phyloP scores from a whole-genome alignment of 2,329 filamentous ascomycete species.

The Lecanosticta acicola region DNA sequence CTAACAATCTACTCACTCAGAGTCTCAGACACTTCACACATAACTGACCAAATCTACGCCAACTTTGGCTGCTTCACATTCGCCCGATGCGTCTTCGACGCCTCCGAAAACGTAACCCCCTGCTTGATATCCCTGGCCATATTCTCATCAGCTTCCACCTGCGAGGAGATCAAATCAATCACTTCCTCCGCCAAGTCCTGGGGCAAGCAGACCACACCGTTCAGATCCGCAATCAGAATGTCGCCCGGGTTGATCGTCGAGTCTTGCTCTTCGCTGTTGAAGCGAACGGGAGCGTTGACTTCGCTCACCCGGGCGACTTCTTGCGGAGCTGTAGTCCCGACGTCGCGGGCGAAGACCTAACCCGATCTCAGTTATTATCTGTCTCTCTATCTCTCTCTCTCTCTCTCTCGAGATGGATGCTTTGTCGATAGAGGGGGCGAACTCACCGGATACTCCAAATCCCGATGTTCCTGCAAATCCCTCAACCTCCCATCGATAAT shows the following conservation, averaged over 20 bases:
- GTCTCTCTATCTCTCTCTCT: too few relatives aligned
- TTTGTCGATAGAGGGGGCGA: too few relatives aligned
- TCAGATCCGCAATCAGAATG: slow-evolving; percentile 35
- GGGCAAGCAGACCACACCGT: slow-evolving; percentile 36
- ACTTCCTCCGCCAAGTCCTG: slow-evolving; percentile 23
- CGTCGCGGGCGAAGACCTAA: slow-evolving; percentile 30
- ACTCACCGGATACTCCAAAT: slow-evolving; percentile 42
- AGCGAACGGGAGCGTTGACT: slow-evolving; percentile 30
- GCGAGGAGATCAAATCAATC: slow-evolving; percentile 27
- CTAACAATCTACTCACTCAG: too few relatives aligned
- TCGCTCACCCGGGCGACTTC: slow-evolving; percentile 31
- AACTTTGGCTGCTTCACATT: slow-evolving; percentile 24
- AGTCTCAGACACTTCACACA: too few relatives aligned
- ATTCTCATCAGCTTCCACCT: slow-evolving; percentile 30
- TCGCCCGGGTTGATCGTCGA: slow-evolving; percentile 34
- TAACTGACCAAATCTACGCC: too few relatives aligned
- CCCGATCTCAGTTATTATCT: too few relatives aligned
- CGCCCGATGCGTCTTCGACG: slow-evolving; percentile 26
- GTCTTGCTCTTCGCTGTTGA: slow-evolving; percentile 30
- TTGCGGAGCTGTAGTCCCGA: slow-evolving; percentile 32
- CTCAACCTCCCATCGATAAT: slow-evolving; percentile 51
- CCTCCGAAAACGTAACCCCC: slow-evolving; percentile 22
- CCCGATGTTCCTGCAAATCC: slow-evolving; percentile 51
- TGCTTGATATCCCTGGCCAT: slow-evolving; percentile 25
- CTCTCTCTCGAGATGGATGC: too few relatives aligned